Base-by-base conservation (phyloP, 1,139 yeast genomes). In the Kodamaea derodonti region DNA sequence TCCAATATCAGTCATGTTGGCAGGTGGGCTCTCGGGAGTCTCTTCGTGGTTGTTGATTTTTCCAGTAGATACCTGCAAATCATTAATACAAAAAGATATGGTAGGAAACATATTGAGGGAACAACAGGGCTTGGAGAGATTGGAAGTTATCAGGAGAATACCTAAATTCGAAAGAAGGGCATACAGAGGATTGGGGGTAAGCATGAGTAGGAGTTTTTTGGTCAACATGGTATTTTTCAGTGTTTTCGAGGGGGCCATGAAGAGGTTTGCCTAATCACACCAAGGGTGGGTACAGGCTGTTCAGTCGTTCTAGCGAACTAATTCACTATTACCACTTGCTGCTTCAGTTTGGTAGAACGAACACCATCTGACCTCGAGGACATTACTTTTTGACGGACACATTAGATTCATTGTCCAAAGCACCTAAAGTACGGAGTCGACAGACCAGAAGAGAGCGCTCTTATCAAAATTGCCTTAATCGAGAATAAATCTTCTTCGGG, bases 21-120 rank as follows among this genome's bases (percentile, higher is more conserved):
- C 94, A 0, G 95, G 95, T n/a, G 95, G 88, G 0, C 45, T 80
- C 24, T 78, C 94, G 2, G 95, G 95, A 1, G 74, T 80, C 10
- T 58, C 80, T 13, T 72, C 87, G 33, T 85, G 95, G 94, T 58
- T 77, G 2, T 54, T 78, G 2, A 79, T 85, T 2, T 86, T 83
- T 60, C 95, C 95, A 0, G 55, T 87, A 2, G 95, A 86, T 53
- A 85, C 95, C 0, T 67, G 81, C 40, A 86, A 87, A 54, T 77
- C 90, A 2, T 68, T 80, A 39, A 70, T 78, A 30, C 95, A 86
- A 53, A 75, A 83, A 39, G 94, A 85, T 47, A 69, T 82, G 8
- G 84, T 85, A 24, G 66, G 80, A 14, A 77, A 79, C 44, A 77
- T 81, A n/a, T 60, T 83, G 34, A 59, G 85, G 29, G 60, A 58